Base-by-base conservation (phyloP, 495 filamentous ascomycete genomes). In the Clohesyomyces aquaticus region DNA sequence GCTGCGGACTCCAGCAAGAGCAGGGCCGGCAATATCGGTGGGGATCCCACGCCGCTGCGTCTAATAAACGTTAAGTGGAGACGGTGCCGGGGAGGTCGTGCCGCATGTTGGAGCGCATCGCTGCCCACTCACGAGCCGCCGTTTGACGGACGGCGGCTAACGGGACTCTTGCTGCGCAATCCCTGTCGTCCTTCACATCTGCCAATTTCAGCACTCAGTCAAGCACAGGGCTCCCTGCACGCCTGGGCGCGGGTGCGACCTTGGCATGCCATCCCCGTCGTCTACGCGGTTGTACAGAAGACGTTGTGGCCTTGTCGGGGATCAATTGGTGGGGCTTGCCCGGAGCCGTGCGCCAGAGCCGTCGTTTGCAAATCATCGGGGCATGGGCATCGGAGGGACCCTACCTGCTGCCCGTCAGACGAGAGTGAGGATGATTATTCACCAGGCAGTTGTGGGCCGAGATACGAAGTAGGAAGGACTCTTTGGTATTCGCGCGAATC, bases 401-500 rank as follows among this genome's bases (percentile, higher is more conserved):
- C 4, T 25, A 6, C 41, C 19, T 55, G 8, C 42, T 11, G 6
- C 4, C 54, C 18, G 56, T 59, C 56, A 59, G 42, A 50, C 25
- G 11, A 25, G 25, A 22, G 43, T 22, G n/a, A n/a, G n/a, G n/a
- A n/a, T n/a, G n/a, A 21, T 2, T 22, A n/a, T 48, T 38, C 18
- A 25, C 48, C 12, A 29, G 25, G 21, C 12, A 52, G 9, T 28
- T 4, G 22, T 43, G 19, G 32, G 22, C 22, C 54, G 21, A 46
- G 27, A 45, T n/a, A 43, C 47, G 28, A 45, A 56, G n/a, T n/a
- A 26, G 32, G 19, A 45, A 47, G 43, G 46, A 54, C 38, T 45
- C 16, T 21, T 53, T 59, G 46, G 38, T 21, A 65, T 65, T 65
- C 48, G 62, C 26, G 47, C 55, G 23, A 54, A 55, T 65, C 62